Conservation (phyloP, 176 grass and related monocot genomes). For the Carex scoparia region DNA sequence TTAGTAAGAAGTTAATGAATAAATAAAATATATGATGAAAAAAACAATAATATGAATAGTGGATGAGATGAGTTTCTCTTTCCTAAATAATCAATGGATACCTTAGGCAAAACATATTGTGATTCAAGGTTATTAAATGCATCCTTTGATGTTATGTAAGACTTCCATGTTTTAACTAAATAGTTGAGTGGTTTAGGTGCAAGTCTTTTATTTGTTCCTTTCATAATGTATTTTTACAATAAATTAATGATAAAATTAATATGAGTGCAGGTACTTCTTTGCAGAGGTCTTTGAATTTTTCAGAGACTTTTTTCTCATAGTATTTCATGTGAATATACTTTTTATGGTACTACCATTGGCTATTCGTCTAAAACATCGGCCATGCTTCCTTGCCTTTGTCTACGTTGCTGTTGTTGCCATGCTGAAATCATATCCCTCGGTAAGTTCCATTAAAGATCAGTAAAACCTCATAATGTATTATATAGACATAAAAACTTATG, state of each 20-base stretch:
- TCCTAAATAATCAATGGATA: not conserved
- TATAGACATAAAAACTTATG: not conserved
- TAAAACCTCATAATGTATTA: not conserved
- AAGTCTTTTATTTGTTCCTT: not conserved
- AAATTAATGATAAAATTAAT: not conserved
- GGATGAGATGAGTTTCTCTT: not conserved
- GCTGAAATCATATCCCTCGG: conserved; percentile 94
- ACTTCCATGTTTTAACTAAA: not conserved
- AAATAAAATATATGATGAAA: not conserved
- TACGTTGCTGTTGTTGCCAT: conserved; percentile 67
- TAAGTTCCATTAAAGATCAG: conserved; percentile 36
- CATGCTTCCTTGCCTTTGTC: conserved; percentile 89
- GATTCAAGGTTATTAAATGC: not conserved
- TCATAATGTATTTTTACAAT: not conserved
- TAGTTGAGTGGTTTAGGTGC: not conserved
- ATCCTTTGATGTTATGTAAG: not conserved
- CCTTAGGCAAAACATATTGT: not conserved
- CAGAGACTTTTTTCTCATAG: conserved; percentile 93
- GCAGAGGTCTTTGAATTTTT: conserved; percentile 95
- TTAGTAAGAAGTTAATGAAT: not conserved
- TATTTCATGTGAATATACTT: conserved; percentile 90
- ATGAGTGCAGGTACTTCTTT: conserved; percentile 89
- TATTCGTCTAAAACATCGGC: conserved; percentile 66
- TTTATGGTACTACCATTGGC: conserved; percentile 93
- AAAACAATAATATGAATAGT: not conserved